Evolutionary conservation across 257 asterid genomes (phyloP).

Genomic region (Solanum verrucosum): DNA sequence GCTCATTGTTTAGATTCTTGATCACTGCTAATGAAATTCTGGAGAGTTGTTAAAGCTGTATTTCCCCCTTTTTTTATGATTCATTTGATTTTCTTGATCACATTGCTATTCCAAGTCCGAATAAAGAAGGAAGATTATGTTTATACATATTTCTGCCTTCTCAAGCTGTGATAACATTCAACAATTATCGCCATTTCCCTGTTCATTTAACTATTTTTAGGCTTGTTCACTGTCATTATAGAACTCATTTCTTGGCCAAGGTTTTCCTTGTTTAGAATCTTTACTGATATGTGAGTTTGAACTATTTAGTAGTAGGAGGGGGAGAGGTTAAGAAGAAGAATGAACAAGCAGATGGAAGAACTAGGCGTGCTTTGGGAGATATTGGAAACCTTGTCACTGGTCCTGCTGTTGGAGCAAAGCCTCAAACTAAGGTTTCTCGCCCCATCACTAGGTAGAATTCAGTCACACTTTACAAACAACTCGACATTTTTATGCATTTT

Average conservation of each 20-base stretch:
- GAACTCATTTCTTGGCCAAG: background rate
- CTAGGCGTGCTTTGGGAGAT: slow-evolving; percentile 52
- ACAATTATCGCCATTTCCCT: background rate
- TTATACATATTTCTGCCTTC: background rate
- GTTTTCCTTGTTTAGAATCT: background rate
- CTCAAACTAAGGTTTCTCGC: slow-evolving; percentile 18
- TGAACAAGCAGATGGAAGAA: slow-evolving; percentile 35
- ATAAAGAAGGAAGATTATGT: background rate
- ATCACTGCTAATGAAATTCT: background rate
- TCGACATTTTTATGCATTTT: background rate
- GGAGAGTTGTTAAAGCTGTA: background rate
- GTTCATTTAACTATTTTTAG: background rate
- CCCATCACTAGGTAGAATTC: slow-evolving; percentile 25
- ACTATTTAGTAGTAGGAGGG: slow-evolving; percentile 21
- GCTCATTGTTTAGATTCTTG: background rate
- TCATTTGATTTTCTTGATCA: background rate
- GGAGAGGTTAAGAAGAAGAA: slow-evolving; percentile 33
- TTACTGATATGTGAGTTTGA: background rate
- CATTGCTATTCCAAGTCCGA: background rate
- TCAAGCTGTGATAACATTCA: background rate
- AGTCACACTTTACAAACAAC: background rate
- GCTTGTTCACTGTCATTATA: background rate
- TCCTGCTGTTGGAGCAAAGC: slow-evolving; percentile 24
- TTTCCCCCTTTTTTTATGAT: background rate
- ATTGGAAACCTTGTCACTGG: slow-evolving; percentile 58